Evolutionary conservation across 176 grass and related monocot genomes (phyloP).

Genomic region (Elymus sibiricus): DNA sequence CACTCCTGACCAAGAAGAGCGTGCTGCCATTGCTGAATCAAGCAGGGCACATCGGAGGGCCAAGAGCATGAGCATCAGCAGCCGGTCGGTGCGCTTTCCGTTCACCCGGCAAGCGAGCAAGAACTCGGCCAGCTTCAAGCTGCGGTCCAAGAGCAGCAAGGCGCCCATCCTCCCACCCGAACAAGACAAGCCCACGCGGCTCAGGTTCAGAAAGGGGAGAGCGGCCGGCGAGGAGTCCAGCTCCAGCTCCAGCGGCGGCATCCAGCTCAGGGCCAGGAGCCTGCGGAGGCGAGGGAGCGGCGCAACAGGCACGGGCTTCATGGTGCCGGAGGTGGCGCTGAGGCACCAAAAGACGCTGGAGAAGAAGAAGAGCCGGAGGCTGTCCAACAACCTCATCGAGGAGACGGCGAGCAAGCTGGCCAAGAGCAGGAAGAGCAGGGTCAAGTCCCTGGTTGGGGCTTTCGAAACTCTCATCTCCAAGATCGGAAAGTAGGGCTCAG

Average conservation of each 20-base stretch:
- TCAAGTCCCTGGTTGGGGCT: conserved; percentile 75
- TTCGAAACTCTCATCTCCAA: conserved; percentile 71
- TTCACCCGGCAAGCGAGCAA: conserved; percentile 39
- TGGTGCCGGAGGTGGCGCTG: conserved; percentile 37
- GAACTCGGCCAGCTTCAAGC: conserved; percentile 26
- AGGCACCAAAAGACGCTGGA: conserved; percentile 61
- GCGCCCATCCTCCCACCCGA: not conserved
- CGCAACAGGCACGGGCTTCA: not conserved
- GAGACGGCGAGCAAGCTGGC: conserved; percentile 67
- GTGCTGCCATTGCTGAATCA: not conserved
- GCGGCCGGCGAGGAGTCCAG: conserved; percentile 7
- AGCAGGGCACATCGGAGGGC: conserved; percentile 19
- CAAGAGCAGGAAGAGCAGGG: conserved; percentile 65
- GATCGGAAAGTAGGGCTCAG: conserved; percentile 41
- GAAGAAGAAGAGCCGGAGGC: conserved; percentile 55
- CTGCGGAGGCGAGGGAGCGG: conserved; percentile 36
- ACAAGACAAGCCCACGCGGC: conserved; percentile 6
- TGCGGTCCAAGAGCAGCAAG: conserved; percentile 43
- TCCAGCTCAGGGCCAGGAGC: conserved; percentile 54
- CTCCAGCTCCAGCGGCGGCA: not conserved
- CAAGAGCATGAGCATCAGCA: conserved; percentile 29
- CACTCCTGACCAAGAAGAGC: conserved; percentile 20
- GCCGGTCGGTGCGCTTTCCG: conserved; percentile 17
- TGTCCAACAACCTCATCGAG: conserved; percentile 62
- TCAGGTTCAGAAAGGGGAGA: conserved; percentile 38